Evolutionary conservation across 2,329 filamentous ascomycete species (phyloP).

Genomic region (Emydomyces testavorans): DNA sequence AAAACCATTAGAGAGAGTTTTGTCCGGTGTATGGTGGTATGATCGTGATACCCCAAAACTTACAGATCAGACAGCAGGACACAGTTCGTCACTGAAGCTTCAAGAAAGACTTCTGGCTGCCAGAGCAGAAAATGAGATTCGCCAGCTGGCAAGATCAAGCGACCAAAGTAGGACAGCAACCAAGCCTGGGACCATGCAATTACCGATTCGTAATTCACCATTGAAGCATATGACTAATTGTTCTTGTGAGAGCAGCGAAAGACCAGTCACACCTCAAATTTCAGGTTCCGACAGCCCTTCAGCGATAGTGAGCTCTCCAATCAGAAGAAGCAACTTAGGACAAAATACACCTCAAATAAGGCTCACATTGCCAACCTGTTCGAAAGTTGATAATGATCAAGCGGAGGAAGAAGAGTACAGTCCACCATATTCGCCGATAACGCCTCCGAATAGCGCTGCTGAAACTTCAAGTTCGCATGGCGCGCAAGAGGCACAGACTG

Average conservation of each 20-base stretch:
- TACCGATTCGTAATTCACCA: slow-evolving; percentile 3
- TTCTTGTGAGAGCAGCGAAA: neutral
- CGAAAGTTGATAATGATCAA: neutral
- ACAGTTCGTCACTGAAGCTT: slow-evolving; percentile 14
- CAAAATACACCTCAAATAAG: neutral
- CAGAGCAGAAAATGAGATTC: slow-evolving; percentile 15
- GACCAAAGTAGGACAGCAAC: neutral
- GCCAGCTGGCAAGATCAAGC: neutral
- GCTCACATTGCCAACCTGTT: neutral
- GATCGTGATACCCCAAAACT: neutral
- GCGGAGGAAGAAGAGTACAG: slow-evolving; percentile 1
- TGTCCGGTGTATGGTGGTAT: slow-evolving; percentile 17
- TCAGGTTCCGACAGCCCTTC: slow-evolving; percentile 1
- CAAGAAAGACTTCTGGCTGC: slow-evolving; percentile 15
- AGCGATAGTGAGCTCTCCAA: neutral
- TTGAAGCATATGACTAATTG: neutral
- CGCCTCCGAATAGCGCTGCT: neutral
- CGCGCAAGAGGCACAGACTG: neutral
- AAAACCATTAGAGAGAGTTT: slow-evolving; percentile 13
- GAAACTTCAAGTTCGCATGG: neutral
- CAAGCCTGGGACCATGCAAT: neutral
- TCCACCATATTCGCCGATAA: slow-evolving; percentile 10
- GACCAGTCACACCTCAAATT: neutral
- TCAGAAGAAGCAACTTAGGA: neutral
- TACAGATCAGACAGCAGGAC: neutral